Conservation (phyloP, 2,329 filamentous ascomycete genomes). For the Cryphonectria japonica region DNA sequence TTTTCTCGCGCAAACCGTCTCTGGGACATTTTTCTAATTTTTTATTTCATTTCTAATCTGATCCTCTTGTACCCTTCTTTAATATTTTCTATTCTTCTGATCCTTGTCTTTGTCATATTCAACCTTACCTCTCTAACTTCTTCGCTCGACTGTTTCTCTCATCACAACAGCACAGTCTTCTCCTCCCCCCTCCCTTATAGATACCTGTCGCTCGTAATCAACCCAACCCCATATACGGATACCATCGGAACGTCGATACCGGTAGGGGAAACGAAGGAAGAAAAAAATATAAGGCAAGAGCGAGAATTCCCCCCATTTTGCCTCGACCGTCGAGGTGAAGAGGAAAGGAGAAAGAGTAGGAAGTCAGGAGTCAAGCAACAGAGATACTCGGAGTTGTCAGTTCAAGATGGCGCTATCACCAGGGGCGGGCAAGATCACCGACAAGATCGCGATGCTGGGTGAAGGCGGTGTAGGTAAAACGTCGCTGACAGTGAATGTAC, state of each 20-base stretch:
- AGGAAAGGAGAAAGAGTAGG: not conserved
- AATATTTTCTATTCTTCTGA: not conserved
- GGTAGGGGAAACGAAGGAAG: not conserved
- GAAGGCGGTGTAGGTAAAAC: conserved; percentile 30
- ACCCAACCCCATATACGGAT: conserved; percentile 2
- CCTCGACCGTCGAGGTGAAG: not conserved
- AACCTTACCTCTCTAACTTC: not conserved
- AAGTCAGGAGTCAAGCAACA: not conserved
- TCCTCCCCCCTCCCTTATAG: not conserved
- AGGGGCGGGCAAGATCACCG: conserved; percentile 24
- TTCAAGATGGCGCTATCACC: conserved; percentile 16
- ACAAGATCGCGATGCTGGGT: conserved; percentile 29
- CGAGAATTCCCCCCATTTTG: not conserved
- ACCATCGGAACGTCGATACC: conserved; percentile 8
- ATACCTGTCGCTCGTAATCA: conserved; percentile 6
- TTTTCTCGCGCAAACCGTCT: not conserved
- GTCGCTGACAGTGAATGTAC: conserved; percentile 27
- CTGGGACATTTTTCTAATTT: not conserved
- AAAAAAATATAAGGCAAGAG: not conserved
- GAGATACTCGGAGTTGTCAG: conserved; percentile 4
- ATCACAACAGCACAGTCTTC: not conserved
- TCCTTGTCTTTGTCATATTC: not conserved
- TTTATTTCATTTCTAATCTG: not conserved
- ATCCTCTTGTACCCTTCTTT: not conserved
- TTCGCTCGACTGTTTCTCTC: not conserved